Evolutionary conservation across 73 alveolate genomes (phyloP), one percentile per base, ranked within the genome.

Genomic region (Halteria grandinella): DNA sequence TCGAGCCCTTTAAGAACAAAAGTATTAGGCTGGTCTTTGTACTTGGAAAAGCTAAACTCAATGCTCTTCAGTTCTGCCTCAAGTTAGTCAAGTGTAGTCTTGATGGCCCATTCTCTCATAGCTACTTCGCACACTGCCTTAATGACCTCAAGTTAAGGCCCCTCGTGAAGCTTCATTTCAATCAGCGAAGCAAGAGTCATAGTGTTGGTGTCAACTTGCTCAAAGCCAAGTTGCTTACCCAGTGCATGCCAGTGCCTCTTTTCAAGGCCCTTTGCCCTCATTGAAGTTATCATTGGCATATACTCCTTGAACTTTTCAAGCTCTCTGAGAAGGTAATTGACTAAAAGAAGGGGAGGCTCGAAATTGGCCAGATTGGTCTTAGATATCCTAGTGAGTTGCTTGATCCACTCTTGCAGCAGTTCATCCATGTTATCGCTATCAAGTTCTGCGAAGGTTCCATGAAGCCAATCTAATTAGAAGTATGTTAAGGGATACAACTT

Each of bases 111-210:
- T 36, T 83, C 92, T 32, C 74, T 83, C 0, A 73, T 59, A 14
- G 92, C 92, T n/a, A 72, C 57, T 36, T 83, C 92, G 23, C 76
- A 33, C 24, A 83, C 80, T 47, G 79, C 84, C 66, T 83, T 83
- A 7, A 83, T 74, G 6, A 36, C 57, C 21, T 75, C 86, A 1
- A 83, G 25, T 53, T 72, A 60, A 20, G 53, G 47, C 18, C 84
- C 86, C 41, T 83, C 87, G 37, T 28, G 49, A 36, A 83, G 37
- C 44, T 73, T 83, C 23, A 59, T 37, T 1, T 74, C 79, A 2
- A 72, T 73, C 29, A 83, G 63, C 41, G 31, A 31, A 20, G 54
- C 21, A 11, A 83, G 52, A 27, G 83, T 73, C 41, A 83, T 51
- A 0, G 27, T 18, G 12, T 52, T 34, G 20, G 92, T 87, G 32